Evolutionary conservation across 768 basidiomycete species (phyloP), one percentile per base, ranked within the genome.

Genomic region (Auricularia cornea): DNA sequence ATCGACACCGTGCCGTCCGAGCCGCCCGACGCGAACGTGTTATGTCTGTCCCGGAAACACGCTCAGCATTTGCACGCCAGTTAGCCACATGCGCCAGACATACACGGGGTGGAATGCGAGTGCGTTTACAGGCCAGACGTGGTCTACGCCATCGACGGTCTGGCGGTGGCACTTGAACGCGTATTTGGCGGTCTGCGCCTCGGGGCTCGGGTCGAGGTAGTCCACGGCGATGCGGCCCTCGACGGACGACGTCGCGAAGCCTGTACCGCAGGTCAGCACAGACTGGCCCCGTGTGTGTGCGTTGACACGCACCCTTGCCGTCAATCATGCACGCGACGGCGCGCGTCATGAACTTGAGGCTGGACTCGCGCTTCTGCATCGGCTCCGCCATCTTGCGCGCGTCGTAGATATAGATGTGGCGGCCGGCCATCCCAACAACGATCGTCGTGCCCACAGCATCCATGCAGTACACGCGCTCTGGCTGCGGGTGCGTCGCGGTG

Each of bases 141-240:
- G 91, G 73, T 99, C 97, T 16, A 90, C 89, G 40, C 91, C 93
- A 40, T 91, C 88, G 65, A 94, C 86, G 3, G 90, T 86, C 71
- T 93, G 89, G 3, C 96, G 83, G 70, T 99, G 96, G 66, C 95
- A 97, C 72, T 97, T 94, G 84, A 98, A 99, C 2, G 97, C 97
- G 73, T 95, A 97, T 77, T 94, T 88, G 68, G 83, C 81, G n/a
- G 89, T 87, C 73, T 98, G 96, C 0, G 81, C 80, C 29, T 84
- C 83, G 0, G 87, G 81, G 3, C 83, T 84, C 2, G 91, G 86
- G 66, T 98, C 92, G 68, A 97, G 95, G 73, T 96, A 99, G 73
- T 99, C 97, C 32, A 98, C 94, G 0, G 95, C 94, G 63, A 98
- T 97, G 28, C 97, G 83, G 1, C 97, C 97, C 70, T 99, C 97